phyloP scores from a whole-genome alignment of 345 rosid species.

The Carallia brachiata region DNA sequence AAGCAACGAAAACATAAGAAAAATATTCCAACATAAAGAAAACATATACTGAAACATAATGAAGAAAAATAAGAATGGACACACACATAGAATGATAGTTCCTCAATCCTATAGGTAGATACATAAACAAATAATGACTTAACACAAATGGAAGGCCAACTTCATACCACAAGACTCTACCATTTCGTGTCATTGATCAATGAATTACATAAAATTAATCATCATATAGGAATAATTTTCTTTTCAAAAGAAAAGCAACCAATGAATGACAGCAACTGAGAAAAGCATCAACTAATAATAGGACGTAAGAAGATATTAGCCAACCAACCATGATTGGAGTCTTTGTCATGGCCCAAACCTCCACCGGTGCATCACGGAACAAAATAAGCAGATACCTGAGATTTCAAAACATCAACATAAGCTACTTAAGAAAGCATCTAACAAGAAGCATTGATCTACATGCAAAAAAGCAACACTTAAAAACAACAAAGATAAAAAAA shows the following conservation, averaged over 20 bases:
- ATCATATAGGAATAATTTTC: not conserved
- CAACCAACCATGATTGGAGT: conserved; percentile 88
- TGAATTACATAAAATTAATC: not conserved
- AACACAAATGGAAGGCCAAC: too few species aligned
- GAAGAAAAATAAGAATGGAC: too few species aligned
- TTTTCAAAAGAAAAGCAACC: not conserved
- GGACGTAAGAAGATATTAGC: conserved; percentile 10
- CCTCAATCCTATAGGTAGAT: too few species aligned
- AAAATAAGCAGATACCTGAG: conserved; percentile 92
- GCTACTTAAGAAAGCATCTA: not conserved
- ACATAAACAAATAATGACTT: too few species aligned
- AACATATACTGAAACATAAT: too few species aligned
- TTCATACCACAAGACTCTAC: not conserved
- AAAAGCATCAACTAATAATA: not conserved
- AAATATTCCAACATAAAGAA: too few species aligned
- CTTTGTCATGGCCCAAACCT: conserved; percentile 99
- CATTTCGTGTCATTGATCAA: not conserved
- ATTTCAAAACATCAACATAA: conserved; percentile 6
- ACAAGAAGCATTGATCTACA: not conserved
- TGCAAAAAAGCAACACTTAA: not conserved
- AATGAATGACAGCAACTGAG: not conserved
- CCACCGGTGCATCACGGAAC: conserved; percentile 98
- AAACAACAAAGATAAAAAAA: not conserved
- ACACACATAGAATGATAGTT: too few species aligned
- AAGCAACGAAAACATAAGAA: too few species aligned